phyloP scores from a whole-genome alignment of 345 rosid species.

The Syzygium grande region DNA sequence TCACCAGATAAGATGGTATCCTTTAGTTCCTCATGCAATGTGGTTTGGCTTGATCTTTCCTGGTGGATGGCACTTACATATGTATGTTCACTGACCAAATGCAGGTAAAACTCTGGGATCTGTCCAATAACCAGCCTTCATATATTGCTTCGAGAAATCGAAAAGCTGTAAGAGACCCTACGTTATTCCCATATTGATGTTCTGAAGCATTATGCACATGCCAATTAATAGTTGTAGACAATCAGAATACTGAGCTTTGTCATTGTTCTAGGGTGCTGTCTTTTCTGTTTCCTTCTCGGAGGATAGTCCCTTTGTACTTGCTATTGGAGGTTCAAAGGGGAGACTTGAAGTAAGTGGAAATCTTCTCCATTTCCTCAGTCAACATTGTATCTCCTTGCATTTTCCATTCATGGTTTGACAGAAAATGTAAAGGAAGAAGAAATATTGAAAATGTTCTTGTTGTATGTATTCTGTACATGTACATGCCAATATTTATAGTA shows the following conservation, averaged over 20 bases:
- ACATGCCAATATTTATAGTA: too few species aligned
- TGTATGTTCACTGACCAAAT: background rate
- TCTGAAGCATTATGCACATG: background rate
- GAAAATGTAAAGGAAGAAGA: too few species aligned
- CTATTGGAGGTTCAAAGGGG: too few species aligned
- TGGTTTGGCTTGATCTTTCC: background rate
- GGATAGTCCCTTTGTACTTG: conserved; percentile 71
- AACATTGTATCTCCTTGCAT: too few species aligned
- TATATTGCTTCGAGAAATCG: conserved; percentile 53
- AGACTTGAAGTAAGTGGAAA: too few species aligned
- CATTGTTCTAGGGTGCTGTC: conserved; percentile 56
- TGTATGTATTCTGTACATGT: too few species aligned
- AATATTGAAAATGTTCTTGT: too few species aligned
- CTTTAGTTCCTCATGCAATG: background rate
- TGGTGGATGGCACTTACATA: background rate
- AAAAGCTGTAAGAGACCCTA: conserved; percentile 46
- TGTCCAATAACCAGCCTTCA: conserved; percentile 71
- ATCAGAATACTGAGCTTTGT: background rate
- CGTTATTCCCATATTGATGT: background rate
- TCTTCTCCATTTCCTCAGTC: too few species aligned
- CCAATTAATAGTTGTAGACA: background rate
- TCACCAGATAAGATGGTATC: too few species aligned
- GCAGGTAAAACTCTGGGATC: conserved; percentile 85
- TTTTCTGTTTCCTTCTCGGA: conserved; percentile 71
- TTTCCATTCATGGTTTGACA: too few species aligned